Percentiles rank a stretch among this genome's conserved stretches.
Evolutionary conservation across 345 rosid genomes (phyloP).

Genomic region (Eucalyptus lansdowneana): DNA sequence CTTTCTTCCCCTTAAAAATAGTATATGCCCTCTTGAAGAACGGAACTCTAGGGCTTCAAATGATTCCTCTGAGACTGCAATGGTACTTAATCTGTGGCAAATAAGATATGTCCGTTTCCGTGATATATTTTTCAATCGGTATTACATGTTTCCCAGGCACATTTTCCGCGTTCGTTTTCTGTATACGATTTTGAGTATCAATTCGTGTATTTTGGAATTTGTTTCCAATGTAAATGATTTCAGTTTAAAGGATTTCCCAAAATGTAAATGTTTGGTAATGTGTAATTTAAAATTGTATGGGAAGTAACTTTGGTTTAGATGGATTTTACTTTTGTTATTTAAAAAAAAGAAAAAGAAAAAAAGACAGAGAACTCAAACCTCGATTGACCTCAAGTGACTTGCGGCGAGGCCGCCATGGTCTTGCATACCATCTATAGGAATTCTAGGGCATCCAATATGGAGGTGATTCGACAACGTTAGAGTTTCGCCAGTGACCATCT

Average conservation of each 20-base stretch:
- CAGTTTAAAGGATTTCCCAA: not conserved
- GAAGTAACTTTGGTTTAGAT: not conserved
- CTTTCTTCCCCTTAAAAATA: too few relatives aligned
- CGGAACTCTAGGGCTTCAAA: accelerated
- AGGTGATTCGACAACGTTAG: not conserved
- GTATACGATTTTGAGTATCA: accelerated
- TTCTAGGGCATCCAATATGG: not conserved
- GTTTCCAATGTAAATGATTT: not conserved
- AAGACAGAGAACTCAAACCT: not conserved
- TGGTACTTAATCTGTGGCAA: too few relatives aligned
- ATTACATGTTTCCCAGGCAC: accelerated
- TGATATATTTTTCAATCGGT: too few relatives aligned
- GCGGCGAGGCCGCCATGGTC: not conserved
- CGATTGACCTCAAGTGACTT: too few relatives aligned
- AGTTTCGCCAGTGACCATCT: not conserved
- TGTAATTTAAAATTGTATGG: not conserved
- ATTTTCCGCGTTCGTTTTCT: accelerated
- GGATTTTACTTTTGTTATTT: too few relatives aligned
- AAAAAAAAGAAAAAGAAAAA: too few relatives aligned
- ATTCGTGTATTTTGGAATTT: accelerated
- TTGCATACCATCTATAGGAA: not conserved
- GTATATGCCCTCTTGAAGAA: too few relatives aligned
- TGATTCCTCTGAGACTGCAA: accelerated
- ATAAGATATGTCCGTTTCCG: accelerated
- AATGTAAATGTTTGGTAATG: not conserved